Evolutionary conservation across 495 filamentous ascomycete species (phyloP), one percentile per base, ranked within the genome.

Genomic region (Evernia prunastri): DNA sequence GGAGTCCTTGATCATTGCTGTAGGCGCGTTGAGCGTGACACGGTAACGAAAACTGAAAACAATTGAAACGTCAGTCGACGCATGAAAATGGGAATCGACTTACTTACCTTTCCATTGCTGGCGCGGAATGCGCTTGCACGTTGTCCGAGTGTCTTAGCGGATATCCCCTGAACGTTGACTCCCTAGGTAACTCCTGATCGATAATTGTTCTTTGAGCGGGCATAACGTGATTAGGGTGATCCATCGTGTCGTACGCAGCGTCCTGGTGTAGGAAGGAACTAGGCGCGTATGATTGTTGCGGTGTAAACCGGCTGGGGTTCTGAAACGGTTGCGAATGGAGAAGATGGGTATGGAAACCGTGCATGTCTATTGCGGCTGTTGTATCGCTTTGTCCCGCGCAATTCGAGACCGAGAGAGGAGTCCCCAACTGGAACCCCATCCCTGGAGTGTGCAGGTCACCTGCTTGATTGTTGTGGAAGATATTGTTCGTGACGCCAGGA

Each of bases 381-480:
- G 81, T 69, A 63, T 87, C 82, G 56, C 85, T 73, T 61, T 77
- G 74, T 42, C 78, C 81, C 56, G 86, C 79, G 8, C 88, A 82
- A 25, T 86, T 89, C 3, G 90, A 82, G 65, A 96, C 78, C 18
- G 91, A 94, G 25, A 96, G 76, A 9, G 94, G 92, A 10, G 90
- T 95, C n/a, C 86, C 88, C 63, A 96, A 78, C 54, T 88, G 88
- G 69, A 89, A 81, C 25, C 82, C 82, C 69, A 91, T 79, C 25
- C 84, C 85, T 13, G 93, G 92, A 7, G 93, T 96, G 69, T 96
- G 93, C 35, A 97, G 81, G 72, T 97, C 94, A 37, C 93, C 90
- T 31, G 91, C 89, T 72, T 92, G 88, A 63, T 80, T 85, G 51
- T 54, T 54, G 72, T 94, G 91, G 66, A 90, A 95, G 53, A 91